Conservation (phyloP, 2,329 filamentous ascomycete genomes). For the Tolypocladium endophyticum region DNA sequence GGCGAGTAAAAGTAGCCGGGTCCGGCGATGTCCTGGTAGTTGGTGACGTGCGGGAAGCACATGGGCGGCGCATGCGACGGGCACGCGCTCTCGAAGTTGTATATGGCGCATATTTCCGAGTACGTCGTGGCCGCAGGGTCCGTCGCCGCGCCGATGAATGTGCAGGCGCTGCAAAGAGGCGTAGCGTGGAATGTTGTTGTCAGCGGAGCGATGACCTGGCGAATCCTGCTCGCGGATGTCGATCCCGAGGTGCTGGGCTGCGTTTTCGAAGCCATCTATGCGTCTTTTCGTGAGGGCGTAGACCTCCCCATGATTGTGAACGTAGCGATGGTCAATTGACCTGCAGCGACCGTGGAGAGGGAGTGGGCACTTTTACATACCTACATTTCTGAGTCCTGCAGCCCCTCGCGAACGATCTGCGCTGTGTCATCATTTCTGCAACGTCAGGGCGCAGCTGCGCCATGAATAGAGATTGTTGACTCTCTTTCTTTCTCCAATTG, state of each 20-base stretch:
- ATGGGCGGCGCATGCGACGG: not conserved
- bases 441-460: not conserved
- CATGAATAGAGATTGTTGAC: not conserved
- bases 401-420: not conserved
- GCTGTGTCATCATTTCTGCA: not conserved
- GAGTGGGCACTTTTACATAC: not conserved
- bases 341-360: not conserved
- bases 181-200: not conserved
- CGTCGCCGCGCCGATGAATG: conserved; percentile 1
- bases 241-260: not conserved
- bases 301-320: not conserved
- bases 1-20: conserved; percentile 1
- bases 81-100: not conserved
- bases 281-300: not conserved
- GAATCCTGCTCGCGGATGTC: not conserved
- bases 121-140: not conserved
- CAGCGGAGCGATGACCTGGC: not conserved
- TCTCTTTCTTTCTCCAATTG: not conserved
- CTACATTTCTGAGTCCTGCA: not conserved
- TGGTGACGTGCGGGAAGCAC: conserved; percentile 1
- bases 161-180: not conserved
- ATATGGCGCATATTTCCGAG: not conserved
- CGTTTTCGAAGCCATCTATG: not conserved
- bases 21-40: not conserved
- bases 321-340: not conserved